Conservation (phyloP, 73 alveolate genomes). For the Paramecium tetraurelia region DNA sequence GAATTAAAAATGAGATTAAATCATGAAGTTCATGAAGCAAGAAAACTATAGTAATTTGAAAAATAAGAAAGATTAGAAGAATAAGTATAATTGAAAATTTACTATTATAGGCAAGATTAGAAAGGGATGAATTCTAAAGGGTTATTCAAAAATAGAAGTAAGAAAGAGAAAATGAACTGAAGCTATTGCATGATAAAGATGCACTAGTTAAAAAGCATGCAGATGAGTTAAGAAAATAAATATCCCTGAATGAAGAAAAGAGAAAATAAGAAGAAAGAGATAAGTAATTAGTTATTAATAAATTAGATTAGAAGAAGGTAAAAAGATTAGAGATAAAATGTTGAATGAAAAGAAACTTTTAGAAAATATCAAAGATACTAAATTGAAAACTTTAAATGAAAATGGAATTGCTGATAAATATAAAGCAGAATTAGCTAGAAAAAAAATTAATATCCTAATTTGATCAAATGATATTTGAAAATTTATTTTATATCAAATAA, state of each 20-base stretch:
- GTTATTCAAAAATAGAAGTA: conserved; percentile 80
- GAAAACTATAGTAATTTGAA: conserved; percentile 65
- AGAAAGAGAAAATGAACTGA: conserved; percentile 75
- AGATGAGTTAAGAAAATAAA: conserved; percentile 79
- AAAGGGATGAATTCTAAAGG: conserved; percentile 87
- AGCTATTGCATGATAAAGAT: conserved; percentile 71
- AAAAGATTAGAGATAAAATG: conserved; percentile 85
- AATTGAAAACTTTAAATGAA: conserved; percentile 72
- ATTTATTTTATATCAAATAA: not conserved
- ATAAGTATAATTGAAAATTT: not conserved
- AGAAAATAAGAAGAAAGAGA: conserved; percentile 73
- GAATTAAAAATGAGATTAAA: conserved; percentile 70
- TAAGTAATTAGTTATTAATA: not conserved
- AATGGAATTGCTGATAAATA: conserved; percentile 84
- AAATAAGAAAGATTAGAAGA: conserved; percentile 71
- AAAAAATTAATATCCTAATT: conserved; percentile 66
- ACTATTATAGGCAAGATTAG: conserved; percentile 71
- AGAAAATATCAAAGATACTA: conserved; percentile 84
- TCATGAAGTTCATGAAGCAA: conserved; percentile 80
- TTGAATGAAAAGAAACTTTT: conserved; percentile 83
- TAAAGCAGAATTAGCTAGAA: conserved; percentile 85
- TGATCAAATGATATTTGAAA: not conserved
- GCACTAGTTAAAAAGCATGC: conserved; percentile 71
- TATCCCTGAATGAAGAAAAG: conserved; percentile 81
- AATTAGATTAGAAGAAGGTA: conserved; percentile 87